Percentiles rank a stretch among this genome's conserved stretches.
phyloP scores from a whole-genome alignment of 164 flowering plant genomes.

The Berberis thunbergii region DNA sequence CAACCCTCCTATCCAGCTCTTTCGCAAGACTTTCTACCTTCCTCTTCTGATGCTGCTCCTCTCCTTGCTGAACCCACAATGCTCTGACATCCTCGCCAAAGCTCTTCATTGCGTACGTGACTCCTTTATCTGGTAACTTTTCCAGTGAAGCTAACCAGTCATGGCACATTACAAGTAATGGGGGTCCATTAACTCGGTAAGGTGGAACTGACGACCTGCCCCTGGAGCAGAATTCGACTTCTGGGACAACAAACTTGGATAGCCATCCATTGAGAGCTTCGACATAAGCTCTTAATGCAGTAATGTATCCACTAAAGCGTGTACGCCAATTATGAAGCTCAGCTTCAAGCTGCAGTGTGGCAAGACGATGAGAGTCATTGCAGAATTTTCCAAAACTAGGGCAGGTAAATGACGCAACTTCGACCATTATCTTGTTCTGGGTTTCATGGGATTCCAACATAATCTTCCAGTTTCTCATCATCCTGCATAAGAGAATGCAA shows the following conservation, averaged over 20 bases:
- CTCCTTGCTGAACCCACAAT: constrained; percentile 70
- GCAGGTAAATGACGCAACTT: constrained; percentile 59
- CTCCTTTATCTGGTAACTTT: constrained; percentile 61
- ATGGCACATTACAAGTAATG: constrained; percentile 50
- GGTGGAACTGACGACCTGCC: constrained; percentile 31
- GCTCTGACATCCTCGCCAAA: constrained; percentile 67
- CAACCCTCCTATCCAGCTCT: constrained; percentile 56
- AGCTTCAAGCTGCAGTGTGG: constrained; percentile 74
- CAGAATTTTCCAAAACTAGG: constrained; percentile 66
- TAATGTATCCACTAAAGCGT: constrained; percentile 47
- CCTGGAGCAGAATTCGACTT: constrained; percentile 54
- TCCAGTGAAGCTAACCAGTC: constrained; percentile 57
- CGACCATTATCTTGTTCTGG: constrained; percentile 64
- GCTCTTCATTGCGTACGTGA: constrained; percentile 52
- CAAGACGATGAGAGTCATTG: constrained; percentile 63
- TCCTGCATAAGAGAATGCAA: constrained; percentile 34
- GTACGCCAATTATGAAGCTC: constrained; percentile 81
- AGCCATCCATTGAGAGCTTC: constrained; percentile 79
- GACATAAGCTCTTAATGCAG: constrained; percentile 60
- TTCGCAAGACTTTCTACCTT: constrained; percentile 69
- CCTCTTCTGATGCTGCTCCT: constrained; percentile 76
- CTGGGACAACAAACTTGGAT: constrained; percentile 64
- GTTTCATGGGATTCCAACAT: constrained; percentile 87
- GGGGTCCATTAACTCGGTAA: constrained; percentile 46
- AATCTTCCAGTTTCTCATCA: constrained; percentile 55